Evolutionary conservation across 2,329 filamentous ascomycete species (phyloP), one percentile per base, ranked within the genome.

Genomic region (Calonectria pteridis): DNA sequence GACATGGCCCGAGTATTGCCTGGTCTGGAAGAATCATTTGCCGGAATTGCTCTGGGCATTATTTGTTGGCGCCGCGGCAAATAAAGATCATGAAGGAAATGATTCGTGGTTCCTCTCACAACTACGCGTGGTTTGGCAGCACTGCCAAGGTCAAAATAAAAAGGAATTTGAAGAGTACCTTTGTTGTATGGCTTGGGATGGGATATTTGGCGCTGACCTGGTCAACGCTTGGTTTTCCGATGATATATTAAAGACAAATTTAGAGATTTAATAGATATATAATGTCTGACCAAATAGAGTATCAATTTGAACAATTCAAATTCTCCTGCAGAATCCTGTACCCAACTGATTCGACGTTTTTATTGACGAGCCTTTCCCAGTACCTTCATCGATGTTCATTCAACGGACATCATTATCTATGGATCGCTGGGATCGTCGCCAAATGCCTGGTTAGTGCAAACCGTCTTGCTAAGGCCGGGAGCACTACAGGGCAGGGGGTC

Each of bases 1-100:
- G 31, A 28, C 55, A 2, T 31, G 40, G 29, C 26, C 31, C 18
- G 37, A 11, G 0, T 29, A 69, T 43, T 63, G 43, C 11, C 20
- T n/a, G 20, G 64, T 51, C 50, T 64, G 67, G 58, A 26, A 7
- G 3, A 26, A 53, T 28, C 43, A 70, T 43, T 23, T 70, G 5
- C 67, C 67, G 6, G 58, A 65, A 16, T 33, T 70, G 20, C 20
- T 70, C 5, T 70, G 67, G 67, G 58, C 51, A 33, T 33, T 70
- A 4, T 70, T 64, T n/a, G 26, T 70, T 28, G 58, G 67, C 14
- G 23, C 67, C 9, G 33, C 46, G 18, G 35, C 53, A 20, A 26
- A 26, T 16, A 23, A 43, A 13, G 33, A 11, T 33, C 3, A 26
- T 6, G 6, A 64, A 14, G 33, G 13, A 11, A 20, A 70, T 7